Base-by-base conservation (phyloP, 2,329 filamentous ascomycete genomes). In the Ampelomyces quisqualis region DNA sequence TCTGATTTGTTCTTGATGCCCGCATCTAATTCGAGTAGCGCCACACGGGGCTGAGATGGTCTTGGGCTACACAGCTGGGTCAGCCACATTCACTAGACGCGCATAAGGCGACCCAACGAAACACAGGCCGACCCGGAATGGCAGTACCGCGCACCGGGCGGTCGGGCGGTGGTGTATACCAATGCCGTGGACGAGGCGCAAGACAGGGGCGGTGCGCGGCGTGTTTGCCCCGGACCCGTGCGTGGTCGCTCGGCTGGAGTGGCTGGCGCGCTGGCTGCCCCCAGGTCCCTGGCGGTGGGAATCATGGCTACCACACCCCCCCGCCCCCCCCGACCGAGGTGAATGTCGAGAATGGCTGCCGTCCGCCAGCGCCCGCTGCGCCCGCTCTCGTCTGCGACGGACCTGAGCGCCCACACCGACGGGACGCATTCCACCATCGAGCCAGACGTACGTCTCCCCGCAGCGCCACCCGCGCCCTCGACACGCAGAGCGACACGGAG, bases 361-460 rank as follows among this genome's bases (percentile, higher is more conserved):
- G 40, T 32, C 23, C 38, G 38, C 18, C 38, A 40, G 19, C 38
- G 30, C 11, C 38, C 38, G 36, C 41, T 52, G 41, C 40, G 51
- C 2, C 51, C 51, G 39, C 49, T 54, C 33, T 54, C 51, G 31
- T 50, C 43, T 32, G 51, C 51, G 18, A 54, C 51, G n/a, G 49
- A 54, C 24, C 51, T 54, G 19, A 54, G 49, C 19, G 51, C 52
- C 45, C 38, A 49, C 28, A 54, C 51, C 21, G 51, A 54, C 39
- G 38, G 47, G 27, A 54, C 48, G 8, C 42, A 43, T 24, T 52
- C 51, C 18, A 52, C 51, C 19, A 27, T 47, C 20, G 45, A 54
- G 28, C 29, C 51, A n/a, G 51, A 54, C 38, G 51, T 54, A 52
- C 34, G 51, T 45, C n/a, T n/a, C n/a, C n/a, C n/a, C 30, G 30